Evolutionary conservation across 2,329 filamentous ascomycete species (phyloP), one percentile per base, ranked within the genome.

Genomic region (Xylaria sp.): DNA sequence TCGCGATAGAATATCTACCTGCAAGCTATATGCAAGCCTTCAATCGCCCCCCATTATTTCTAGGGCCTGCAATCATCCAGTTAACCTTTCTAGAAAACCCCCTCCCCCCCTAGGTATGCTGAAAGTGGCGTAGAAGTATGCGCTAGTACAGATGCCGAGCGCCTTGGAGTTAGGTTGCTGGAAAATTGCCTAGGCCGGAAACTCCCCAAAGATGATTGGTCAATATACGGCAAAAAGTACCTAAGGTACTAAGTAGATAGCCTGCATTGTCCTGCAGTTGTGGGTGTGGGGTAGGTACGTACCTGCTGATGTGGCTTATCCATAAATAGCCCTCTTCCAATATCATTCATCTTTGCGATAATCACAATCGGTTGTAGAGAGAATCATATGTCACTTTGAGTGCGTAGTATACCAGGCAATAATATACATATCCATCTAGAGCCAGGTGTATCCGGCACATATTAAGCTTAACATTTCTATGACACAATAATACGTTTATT

Each of bases 261-360:
- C 57, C 54, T 54, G 44, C 17, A 31, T 28, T 7, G 7, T 20
- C 38, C 31, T 48, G 20, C 33, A 23, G 26, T 48, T 51, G 49
- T 59, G 57, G 7, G 56, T 65, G 63, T 65, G 63, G 63, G 63
- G 63, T 65, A 60, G 40, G 38, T 65, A 60, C 31, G 49, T 65
- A 60, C 49, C 36, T 48, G 33, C 36, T 51, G 26, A 42, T 44
- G 56, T 64, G 57, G 56, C 64, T 61, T 33, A 33, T 66, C 59
- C 57, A 69, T 64, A 62, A 68, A 65, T 68, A 68, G 66, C 36
- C 49, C 15, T 53, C 15, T 2, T 33, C n/a, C n/a, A n/a, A n/a
- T 7, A 53, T 53, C 15, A n/a, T 53, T 31, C 15, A 53, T 53
- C 26, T 53, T 51, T 31, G 23, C n/a, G 28, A 53, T 33, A 38